phyloP scores from a whole-genome alignment of 768 basidiomycete genomes.

The Suillus decipiens region DNA sequence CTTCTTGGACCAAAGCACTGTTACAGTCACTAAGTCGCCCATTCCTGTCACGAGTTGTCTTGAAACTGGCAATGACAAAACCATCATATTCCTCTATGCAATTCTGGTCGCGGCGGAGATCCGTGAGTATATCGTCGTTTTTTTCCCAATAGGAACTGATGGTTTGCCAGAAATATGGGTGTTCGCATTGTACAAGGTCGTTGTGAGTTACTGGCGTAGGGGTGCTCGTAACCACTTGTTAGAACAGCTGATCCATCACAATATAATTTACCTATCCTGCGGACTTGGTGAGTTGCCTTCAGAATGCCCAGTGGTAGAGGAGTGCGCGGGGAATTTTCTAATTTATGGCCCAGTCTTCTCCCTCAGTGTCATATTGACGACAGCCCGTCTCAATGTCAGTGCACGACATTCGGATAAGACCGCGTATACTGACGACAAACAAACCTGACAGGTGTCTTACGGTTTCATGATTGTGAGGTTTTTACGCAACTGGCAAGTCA shows the following conservation, averaged over 20 bases:
- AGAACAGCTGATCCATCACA: conserved; percentile 1
- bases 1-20: not conserved
- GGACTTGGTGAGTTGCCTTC: not conserved
- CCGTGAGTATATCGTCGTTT: not conserved
- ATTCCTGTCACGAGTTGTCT: conserved; percentile 6
- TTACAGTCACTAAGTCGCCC: conserved; percentile 1
- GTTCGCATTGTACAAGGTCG: conserved; percentile 1
- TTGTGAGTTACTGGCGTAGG: not conserved
- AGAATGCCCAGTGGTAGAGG: too few species aligned
- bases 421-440: not conserved
- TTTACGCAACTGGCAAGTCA: conserved; percentile 5
- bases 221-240: not conserved
- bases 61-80: not conserved
- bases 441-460: conserved; percentile 1
- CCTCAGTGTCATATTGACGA: not conserved
- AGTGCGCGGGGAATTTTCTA: not conserved
- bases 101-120: not conserved
- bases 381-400: not conserved
- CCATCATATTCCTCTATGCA: conserved; percentile 2
- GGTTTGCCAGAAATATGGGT: conserved; percentile 1
- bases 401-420: not conserved
- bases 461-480: conserved; percentile 7
- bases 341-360: not conserved
- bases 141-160: not conserved
- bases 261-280: conserved; percentile 4